Percentiles rank a stretch among this genome's conserved stretches.
Conservation (phyloP, 1,139 yeast species). For the Geotrichum cucujoidarum region DNA sequence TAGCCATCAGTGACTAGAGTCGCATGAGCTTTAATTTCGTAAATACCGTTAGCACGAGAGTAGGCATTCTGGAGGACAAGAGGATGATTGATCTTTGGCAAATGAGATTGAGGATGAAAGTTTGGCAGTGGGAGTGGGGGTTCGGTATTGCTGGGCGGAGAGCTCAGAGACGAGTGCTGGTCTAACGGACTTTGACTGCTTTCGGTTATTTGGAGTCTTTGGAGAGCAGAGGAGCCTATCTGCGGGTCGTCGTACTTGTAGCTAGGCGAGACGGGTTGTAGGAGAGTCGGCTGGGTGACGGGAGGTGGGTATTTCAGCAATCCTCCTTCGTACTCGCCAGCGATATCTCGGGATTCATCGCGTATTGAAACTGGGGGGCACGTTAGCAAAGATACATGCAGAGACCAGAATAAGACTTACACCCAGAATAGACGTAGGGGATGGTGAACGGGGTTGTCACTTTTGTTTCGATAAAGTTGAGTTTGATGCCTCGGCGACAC, state of each 20-base stretch:
- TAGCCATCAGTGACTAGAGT: constrained; percentile 12
- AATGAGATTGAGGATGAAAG: not conserved
- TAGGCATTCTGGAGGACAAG: constrained; percentile 10
- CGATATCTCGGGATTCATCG: constrained; percentile 22
- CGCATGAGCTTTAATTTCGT: not conserved
- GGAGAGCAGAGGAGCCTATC: not conserved
- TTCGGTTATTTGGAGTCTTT: too few relatives aligned
- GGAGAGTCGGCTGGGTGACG: not conserved
- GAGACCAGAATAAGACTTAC: not conserved
- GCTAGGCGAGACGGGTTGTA: not conserved
- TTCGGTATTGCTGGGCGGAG: not conserved
- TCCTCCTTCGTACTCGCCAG: constrained; percentile 21
- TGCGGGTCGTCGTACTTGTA: not conserved
- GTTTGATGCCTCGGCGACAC: constrained; percentile 21
- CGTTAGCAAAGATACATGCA: not conserved
- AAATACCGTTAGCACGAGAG: constrained; percentile 5
- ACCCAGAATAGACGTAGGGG: constrained; percentile 6
- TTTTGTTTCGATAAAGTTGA: constrained; percentile 22
- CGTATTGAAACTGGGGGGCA: constrained; percentile 17
- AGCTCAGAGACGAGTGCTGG: not conserved
- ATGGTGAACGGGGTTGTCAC: constrained; percentile 17
- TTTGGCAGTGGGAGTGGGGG: constrained; percentile 4
- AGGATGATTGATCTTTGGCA: not conserved
- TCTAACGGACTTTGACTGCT: not conserved
- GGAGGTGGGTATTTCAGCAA: constrained; percentile 16